Evolutionary conservation across 2,329 filamentous ascomycete species (phyloP).

Genomic region (Hypocreales sp.): DNA sequence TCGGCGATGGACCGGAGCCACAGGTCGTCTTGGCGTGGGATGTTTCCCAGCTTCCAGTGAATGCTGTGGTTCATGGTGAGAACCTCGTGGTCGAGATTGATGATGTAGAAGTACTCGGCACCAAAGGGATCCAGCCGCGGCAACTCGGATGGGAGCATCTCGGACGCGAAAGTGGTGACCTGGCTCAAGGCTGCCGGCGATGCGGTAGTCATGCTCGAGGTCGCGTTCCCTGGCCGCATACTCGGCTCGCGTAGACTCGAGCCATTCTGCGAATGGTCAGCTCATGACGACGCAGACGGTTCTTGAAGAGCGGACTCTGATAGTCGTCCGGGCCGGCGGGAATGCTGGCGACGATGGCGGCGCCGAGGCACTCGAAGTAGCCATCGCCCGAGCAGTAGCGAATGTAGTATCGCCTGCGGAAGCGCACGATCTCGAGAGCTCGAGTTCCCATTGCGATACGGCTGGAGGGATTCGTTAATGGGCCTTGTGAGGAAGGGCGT

Average conservation of each 20-base stretch:
- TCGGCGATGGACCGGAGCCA: slow-evolving; percentile 3
- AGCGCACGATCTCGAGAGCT: slow-evolving; percentile 5
- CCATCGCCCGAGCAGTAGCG: slow-evolving; percentile 1
- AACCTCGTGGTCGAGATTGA: slow-evolving; percentile 7
- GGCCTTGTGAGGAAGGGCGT: no score
- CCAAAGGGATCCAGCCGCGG: slow-evolving; percentile 3
- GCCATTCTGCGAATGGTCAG: slow-evolving; percentile 3
- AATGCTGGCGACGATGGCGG: slow-evolving; percentile 1
- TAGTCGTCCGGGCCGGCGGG: slow-evolving; percentile 2
- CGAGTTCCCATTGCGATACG: slow-evolving; percentile 5
- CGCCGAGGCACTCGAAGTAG: slow-evolving; percentile 3
- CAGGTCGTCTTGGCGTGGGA: slow-evolving; percentile 4
- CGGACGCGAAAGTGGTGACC: background rate
- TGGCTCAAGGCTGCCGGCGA: slow-evolving; percentile 1
- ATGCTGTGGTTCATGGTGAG: slow-evolving; percentile 6
- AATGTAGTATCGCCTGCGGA: slow-evolving; percentile 5
- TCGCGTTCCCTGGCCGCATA: slow-evolving; percentile 2
- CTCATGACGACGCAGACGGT: background rate
- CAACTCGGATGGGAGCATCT: slow-evolving; percentile 2
- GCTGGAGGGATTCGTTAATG: no score
- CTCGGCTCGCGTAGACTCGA: slow-evolving; percentile 1
- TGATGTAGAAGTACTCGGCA: slow-evolving; percentile 4
- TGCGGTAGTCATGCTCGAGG: slow-evolving; percentile 3
- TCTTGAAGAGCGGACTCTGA: slow-evolving; percentile 1
- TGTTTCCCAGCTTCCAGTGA: slow-evolving; percentile 7